Conservation (phyloP, 345 rosid species). For the Combretum micranthum region DNA sequence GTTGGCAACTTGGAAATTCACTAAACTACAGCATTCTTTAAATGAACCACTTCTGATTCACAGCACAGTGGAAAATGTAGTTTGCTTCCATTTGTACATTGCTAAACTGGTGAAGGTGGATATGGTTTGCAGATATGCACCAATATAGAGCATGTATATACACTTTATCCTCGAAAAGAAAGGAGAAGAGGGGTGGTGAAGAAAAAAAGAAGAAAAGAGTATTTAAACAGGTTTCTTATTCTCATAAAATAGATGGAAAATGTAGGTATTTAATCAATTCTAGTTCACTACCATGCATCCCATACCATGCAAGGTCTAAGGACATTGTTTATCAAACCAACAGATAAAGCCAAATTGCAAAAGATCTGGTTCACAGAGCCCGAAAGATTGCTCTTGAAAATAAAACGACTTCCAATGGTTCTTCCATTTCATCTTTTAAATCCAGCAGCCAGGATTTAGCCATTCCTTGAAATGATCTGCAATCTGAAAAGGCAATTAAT, state of each 20-base stretch:
- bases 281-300: not conserved
- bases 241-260: not conserved
- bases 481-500: too few relatives aligned
- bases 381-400: slow-evolving; percentile 43
- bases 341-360: slow-evolving; percentile 52
- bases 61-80: not conserved
- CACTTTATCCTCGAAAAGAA: too few relatives aligned
- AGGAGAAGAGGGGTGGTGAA: too few relatives aligned
- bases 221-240: too few relatives aligned
- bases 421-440: slow-evolving; percentile 64
- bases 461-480: slow-evolving; percentile 53
- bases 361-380: slow-evolving; percentile 57
- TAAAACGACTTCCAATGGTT: slow-evolving; percentile 51
- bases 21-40: not conserved
- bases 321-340: slow-evolving; percentile 49
- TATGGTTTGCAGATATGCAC: too few relatives aligned
- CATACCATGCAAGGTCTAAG: slow-evolving; percentile 56
- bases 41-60: not conserved
- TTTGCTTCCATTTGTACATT: not conserved
- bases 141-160: too few relatives aligned
- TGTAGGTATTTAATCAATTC: not conserved
- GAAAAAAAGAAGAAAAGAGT: too few relatives aligned
- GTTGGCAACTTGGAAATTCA: not conserved
- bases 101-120: not conserved
- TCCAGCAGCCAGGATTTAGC: slow-evolving; percentile 72